phyloP scores from a whole-genome alignment of 768 basidiomycete genomes.

The Leccinum rimulosum region DNA sequence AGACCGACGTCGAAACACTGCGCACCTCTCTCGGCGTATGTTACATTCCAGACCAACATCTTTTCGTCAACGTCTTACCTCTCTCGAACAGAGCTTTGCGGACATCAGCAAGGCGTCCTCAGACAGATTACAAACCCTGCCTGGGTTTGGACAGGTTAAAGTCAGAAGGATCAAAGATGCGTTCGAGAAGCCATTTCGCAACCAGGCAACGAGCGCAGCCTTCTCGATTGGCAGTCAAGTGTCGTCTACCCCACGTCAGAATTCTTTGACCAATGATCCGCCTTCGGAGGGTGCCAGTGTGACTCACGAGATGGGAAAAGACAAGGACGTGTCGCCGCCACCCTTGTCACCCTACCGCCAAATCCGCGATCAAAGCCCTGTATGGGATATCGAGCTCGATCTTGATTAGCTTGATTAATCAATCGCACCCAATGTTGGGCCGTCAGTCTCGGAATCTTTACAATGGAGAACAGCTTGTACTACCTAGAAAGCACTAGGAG shows the following conservation, averaged over 20 bases:
- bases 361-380: slow-evolving; percentile 51
- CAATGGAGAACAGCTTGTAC: background rate
- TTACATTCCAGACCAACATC: slow-evolving; percentile 8
- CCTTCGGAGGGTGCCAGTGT: background rate
- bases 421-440: slow-evolving; percentile 14
- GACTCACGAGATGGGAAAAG: slow-evolving; percentile 17
- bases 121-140: slow-evolving; percentile 76
- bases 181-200: slow-evolving; percentile 85
- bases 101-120: slow-evolving; percentile 71
- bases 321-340: slow-evolving; percentile 15
- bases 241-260: slow-evolving; percentile 1
- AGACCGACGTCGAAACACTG: slow-evolving; percentile 94
- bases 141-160: slow-evolving; percentile 93
- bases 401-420: slow-evolving; percentile 38
- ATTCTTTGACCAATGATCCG: slow-evolving; percentile 1
- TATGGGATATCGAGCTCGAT: slow-evolving; percentile 75
- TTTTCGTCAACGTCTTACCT: slow-evolving; percentile 1
- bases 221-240: slow-evolving; percentile 33
- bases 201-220: slow-evolving; percentile 52
- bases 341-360: slow-evolving; percentile 9
- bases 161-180: slow-evolving; percentile 89
- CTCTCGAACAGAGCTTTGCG: slow-evolving; percentile 68
- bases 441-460: background rate
- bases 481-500: too few species aligned
- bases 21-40: slow-evolving; percentile 88